A percentile compares a stretch with the other conserved stretches of the same genome.
phyloP scores from a whole-genome alignment of 805 yeast genomes.

The Sugiyamaella mastotermitis region DNA sequence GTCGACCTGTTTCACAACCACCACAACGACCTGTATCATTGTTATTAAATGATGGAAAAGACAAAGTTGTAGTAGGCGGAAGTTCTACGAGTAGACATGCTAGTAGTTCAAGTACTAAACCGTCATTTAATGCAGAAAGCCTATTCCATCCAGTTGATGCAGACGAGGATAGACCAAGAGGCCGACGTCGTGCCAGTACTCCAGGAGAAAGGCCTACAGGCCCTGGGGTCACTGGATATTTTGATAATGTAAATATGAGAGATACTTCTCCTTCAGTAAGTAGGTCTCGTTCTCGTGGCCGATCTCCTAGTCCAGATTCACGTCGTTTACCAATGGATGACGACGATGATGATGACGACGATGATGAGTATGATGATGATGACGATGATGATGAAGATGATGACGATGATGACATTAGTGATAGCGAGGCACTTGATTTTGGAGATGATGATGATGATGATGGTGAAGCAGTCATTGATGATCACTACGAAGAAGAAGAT shows the following conservation, averaged over 20 bases:
- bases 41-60: slow-evolving; percentile 6
- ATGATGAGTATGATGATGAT: slow-evolving; percentile 21
- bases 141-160: slow-evolving; percentile 7
- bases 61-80: slow-evolving; percentile 1
- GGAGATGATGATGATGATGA: slow-evolving; percentile 33
- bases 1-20: neutral
- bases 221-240: slow-evolving; percentile 1
- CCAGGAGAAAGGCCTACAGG: no score
- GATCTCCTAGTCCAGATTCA: neutral
- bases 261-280: slow-evolving; percentile 4
- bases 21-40: slow-evolving; percentile 6
- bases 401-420: slow-evolving; percentile 1
- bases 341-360: slow-evolving; percentile 33
- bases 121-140: slow-evolving; percentile 9
- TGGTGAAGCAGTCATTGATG: slow-evolving; percentile 25
- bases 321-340: slow-evolving; percentile 34
- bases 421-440: neutral
- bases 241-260: slow-evolving; percentile 2
- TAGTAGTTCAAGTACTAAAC: no score
- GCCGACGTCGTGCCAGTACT: slow-evolving; percentile 1
- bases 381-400: slow-evolving; percentile 5
- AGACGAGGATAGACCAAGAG: neutral
- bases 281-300: neutral
- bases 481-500: slow-evolving; percentile 4
- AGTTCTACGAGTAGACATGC: neutral